These are phyloP conservation scores for Persicaria maculosa DNA, from an alignment of 148 eudicot genomes.

Conservation along the genomic window DNA sequence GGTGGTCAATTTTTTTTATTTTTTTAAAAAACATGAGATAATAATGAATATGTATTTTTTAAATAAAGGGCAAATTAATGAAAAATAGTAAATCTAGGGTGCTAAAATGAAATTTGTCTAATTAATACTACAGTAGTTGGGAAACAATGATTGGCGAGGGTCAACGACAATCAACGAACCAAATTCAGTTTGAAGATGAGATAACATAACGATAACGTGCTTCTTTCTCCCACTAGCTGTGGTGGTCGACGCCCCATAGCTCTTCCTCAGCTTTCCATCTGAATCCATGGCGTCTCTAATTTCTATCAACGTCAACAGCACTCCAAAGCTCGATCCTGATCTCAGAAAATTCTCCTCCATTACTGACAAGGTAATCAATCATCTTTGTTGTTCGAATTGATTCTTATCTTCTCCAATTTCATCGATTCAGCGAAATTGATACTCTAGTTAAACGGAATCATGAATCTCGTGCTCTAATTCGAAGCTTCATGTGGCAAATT, in stretches of 20 bases:
- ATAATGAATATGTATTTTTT: too few relatives aligned
- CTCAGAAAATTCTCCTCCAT: slow-evolving; percentile 25
- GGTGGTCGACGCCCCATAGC: neutral
- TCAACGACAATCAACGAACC: slow-evolving; percentile 7
- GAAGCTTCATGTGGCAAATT: neutral
- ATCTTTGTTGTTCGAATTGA: neutral
- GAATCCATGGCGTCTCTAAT: slow-evolving; percentile 56
- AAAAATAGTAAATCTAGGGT: too few relatives aligned
- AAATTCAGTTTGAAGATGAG: neutral
- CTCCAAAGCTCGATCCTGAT: slow-evolving; percentile 54
- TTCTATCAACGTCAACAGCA: slow-evolving; percentile 40
- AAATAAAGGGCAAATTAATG: too few relatives aligned
- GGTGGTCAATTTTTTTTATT: too few relatives aligned
- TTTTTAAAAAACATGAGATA: too few relatives aligned
- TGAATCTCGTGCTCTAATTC: slow-evolving; percentile 7
- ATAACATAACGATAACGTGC: slow-evolving; percentile 9
- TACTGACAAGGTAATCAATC: slow-evolving; percentile 36
- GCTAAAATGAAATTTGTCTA: too few relatives aligned
- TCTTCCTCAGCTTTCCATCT: neutral
- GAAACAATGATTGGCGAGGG: neutral
- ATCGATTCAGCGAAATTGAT: neutral
- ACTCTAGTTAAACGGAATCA: neutral
- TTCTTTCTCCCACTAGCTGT: neutral
- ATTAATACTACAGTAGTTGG: too few relatives aligned
- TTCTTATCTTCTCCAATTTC: neutral